Evolutionary conservation across 2,329 filamentous ascomycete species (phyloP).

Genomic region (Aspergillus brasiliensis): DNA sequence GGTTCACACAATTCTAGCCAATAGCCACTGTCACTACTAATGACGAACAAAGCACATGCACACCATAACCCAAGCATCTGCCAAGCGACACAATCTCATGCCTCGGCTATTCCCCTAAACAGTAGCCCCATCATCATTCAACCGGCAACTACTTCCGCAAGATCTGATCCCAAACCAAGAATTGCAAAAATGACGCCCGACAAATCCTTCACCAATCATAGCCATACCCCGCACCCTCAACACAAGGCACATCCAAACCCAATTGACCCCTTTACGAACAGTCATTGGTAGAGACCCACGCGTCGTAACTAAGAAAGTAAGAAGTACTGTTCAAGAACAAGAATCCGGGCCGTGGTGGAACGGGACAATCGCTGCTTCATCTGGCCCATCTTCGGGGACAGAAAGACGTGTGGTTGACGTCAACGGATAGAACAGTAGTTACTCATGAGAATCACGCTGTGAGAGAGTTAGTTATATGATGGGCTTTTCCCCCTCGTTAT

Average conservation of each 20-base stretch:
- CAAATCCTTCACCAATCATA: not conserved
- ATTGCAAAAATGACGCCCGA: not conserved
- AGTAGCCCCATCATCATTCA: not conserved
- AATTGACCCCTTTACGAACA: not conserved
- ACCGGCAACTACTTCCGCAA: not conserved
- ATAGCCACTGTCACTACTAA: too few species aligned
- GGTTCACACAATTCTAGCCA: not conserved
- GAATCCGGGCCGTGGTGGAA: not conserved
- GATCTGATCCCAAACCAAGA: not conserved
- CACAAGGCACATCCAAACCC: not conserved
- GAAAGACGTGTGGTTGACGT: constrained; percentile 11
- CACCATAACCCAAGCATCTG: not conserved
- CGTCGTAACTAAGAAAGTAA: not conserved
- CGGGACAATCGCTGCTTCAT: constrained; percentile 6
- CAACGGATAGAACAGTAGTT: not conserved
- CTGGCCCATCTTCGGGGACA: not conserved
- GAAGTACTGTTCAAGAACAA: not conserved
- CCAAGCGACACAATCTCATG: not conserved
- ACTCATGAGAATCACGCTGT: too few species aligned
- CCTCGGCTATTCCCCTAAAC: not conserved
- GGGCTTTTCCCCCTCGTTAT: not conserved
- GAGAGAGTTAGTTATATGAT: not conserved
- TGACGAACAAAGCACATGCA: too few species aligned
- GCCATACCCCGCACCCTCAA: not conserved
- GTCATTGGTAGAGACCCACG: not conserved